Conservation (phyloP, 176 grass and related monocot species). For the Oryza rufipogon region DNA sequence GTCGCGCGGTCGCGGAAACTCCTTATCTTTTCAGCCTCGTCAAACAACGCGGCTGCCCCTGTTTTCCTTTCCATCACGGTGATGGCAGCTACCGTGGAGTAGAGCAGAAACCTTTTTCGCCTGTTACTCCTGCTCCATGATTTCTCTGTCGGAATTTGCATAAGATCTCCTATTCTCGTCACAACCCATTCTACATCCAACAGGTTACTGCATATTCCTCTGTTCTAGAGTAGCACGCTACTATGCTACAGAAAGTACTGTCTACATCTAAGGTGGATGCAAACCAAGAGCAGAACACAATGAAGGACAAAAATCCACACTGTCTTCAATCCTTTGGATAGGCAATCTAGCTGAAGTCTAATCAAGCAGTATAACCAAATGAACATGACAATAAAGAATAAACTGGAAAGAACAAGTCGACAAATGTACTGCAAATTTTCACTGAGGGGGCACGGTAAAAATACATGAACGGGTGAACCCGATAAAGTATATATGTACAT, state of each 20-base stretch:
- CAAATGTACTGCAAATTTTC: neutral
- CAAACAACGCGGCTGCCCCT: constrained; percentile 31
- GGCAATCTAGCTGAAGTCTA: neutral
- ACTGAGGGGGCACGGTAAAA: neutral
- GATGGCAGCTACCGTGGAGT: neutral
- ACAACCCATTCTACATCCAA: too few relatives aligned
- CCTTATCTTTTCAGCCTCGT: neutral
- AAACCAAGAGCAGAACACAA: too few relatives aligned
- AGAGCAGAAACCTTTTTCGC: neutral
- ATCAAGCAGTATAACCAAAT: neutral
- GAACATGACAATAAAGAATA: neutral
- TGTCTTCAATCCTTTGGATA: neutral
- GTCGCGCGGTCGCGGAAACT: neutral
- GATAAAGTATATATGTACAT: constrained; percentile 53
- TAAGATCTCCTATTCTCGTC: too few relatives aligned
- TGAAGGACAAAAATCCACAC: too few relatives aligned
- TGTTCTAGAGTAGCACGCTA: too few relatives aligned
- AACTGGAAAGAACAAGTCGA: neutral
- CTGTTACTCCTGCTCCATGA: neutral
- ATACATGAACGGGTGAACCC: neutral
- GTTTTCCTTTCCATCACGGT: neutral
- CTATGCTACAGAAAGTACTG: too few relatives aligned
- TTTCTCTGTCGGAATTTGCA: neutral
- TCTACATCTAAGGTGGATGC: too few relatives aligned
- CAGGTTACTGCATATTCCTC: too few relatives aligned